Conservation (phyloP, 1,284 basidiomycete genomes). For the Ganoderma sinense region DNA sequence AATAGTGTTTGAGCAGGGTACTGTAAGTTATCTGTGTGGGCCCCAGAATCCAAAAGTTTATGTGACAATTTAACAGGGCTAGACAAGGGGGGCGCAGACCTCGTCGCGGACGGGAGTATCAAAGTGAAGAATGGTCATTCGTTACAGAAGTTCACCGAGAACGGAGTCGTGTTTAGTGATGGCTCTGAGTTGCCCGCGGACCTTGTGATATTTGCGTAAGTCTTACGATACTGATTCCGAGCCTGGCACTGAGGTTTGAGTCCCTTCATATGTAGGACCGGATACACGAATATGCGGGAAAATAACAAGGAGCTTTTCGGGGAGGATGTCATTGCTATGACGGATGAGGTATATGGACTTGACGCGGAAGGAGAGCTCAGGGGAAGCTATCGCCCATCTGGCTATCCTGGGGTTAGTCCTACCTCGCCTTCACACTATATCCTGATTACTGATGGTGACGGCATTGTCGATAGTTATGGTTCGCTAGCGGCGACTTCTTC, state of each 20-base stretch:
- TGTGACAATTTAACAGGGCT: constrained; percentile 27
- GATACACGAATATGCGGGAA: constrained; percentile 26
- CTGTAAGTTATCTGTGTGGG: constrained; percentile 15
- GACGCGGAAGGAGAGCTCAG: constrained; percentile 61
- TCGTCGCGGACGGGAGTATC: constrained; percentile 52
- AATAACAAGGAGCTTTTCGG: constrained; percentile 48
- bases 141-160: constrained; percentile 45
- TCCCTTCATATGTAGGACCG: constrained; percentile 15
- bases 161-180: constrained; percentile 49
- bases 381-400: constrained; percentile 44
- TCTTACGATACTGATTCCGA: neutral
- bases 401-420: constrained; percentile 41
- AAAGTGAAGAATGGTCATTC: constrained; percentile 50
- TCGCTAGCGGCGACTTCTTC: constrained; percentile 27
- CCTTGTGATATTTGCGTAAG: constrained; percentile 51
- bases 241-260: neutral
- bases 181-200: constrained; percentile 54
- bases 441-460: neutral
- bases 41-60: neutral
- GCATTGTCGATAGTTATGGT: constrained; percentile 14
- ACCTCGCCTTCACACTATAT: no score
- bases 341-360: constrained; percentile 60
- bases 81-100: constrained; percentile 42
- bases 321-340: constrained; percentile 52
- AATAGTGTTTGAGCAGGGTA: constrained; percentile 11